Evolutionary conservation across 2,329 filamentous ascomycete genomes (phyloP).

Genomic region (Diaporthe sp.): DNA sequence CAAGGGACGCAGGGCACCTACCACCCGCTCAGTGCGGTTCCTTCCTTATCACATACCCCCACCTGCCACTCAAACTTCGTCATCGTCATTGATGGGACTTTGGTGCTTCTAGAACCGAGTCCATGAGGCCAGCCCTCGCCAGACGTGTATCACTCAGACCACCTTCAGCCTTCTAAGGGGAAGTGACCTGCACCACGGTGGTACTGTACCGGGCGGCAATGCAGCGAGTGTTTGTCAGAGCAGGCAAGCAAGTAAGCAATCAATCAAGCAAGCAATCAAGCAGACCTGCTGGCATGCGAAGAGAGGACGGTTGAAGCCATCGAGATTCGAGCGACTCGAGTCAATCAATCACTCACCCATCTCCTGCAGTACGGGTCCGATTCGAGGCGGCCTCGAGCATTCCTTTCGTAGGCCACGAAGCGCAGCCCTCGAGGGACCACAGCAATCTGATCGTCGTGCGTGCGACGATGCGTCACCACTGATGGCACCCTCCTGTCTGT

Average conservation of each 20-base stretch:
- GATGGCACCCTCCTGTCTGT: not conserved
- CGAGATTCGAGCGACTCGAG: conserved; percentile 27
- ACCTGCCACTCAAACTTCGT: conserved; percentile 33
- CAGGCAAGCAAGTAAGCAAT: not conserved
- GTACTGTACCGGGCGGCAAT: conserved; percentile 1
- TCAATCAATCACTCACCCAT: conserved; percentile 5
- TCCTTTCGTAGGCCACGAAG: conserved; percentile 11
- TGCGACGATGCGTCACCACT: conserved; percentile 1
- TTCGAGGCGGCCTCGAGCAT: conserved; percentile 1
- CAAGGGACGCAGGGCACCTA: not conserved
- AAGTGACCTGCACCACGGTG: conserved; percentile 4
- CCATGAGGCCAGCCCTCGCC: conserved; percentile 33
- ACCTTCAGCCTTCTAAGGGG: not conserved
- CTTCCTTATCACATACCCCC: conserved; percentile 17
- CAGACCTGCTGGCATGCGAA: not conserved
- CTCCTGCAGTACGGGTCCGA: conserved; percentile 10
- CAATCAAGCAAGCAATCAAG: not conserved
- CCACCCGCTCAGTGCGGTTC: not conserved
- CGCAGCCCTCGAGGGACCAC: conserved; percentile 9
- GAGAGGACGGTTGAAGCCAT: not conserved
- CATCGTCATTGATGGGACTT: conserved; percentile 40
- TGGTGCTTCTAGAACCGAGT: conserved; percentile 39
- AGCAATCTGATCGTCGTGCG: conserved; percentile 15
- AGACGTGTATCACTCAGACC: conserved; percentile 31
- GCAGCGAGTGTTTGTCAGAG: conserved; percentile 27